phyloP scores from a whole-genome alignment of 768 basidiomycete genomes.

The Inosperma sp. region DNA sequence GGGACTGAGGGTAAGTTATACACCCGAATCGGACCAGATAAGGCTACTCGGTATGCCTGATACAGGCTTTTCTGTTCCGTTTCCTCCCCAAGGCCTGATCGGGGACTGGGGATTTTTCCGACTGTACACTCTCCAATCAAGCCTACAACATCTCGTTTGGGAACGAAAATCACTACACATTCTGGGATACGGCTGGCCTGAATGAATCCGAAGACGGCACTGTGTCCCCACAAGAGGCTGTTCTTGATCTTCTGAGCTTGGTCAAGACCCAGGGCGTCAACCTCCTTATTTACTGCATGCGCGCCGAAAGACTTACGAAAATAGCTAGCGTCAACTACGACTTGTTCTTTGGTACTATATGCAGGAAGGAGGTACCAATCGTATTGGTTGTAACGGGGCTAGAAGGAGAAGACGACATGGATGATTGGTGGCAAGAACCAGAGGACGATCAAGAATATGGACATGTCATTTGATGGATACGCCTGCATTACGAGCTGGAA shows the following conservation, averaged over 20 bases:
- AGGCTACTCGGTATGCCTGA: too few species aligned
- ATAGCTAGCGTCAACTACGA: slow-evolving; percentile 23
- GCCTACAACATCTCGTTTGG: not conserved
- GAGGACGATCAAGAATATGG: not conserved
- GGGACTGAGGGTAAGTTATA: too few species aligned
- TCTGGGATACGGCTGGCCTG: slow-evolving; percentile 1
- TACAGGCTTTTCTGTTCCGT: too few species aligned
- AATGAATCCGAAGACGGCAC: not conserved
- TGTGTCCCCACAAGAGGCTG: not conserved
- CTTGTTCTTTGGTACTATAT: slow-evolving; percentile 8
- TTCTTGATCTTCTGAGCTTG: not conserved
- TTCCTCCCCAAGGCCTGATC: too few species aligned
- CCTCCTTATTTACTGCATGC: slow-evolving; percentile 36
- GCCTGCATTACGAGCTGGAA: not conserved
- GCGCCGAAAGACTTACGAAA: slow-evolving; percentile 29
- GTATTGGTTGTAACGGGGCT: slow-evolving; percentile 12
- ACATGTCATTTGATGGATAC: not conserved
- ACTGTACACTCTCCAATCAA: not conserved
- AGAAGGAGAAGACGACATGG: slow-evolving; percentile 20
- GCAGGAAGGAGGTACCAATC: slow-evolving; percentile 9
- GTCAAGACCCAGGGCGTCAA: not conserved
- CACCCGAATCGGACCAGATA: too few species aligned
- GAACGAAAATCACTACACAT: not conserved
- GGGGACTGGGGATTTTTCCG: too few species aligned
- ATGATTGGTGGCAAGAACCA: slow-evolving; percentile 31